Evolutionary conservation across 208 protist species (phyloP).

Genomic region (Lotmaria passim): DNA sequence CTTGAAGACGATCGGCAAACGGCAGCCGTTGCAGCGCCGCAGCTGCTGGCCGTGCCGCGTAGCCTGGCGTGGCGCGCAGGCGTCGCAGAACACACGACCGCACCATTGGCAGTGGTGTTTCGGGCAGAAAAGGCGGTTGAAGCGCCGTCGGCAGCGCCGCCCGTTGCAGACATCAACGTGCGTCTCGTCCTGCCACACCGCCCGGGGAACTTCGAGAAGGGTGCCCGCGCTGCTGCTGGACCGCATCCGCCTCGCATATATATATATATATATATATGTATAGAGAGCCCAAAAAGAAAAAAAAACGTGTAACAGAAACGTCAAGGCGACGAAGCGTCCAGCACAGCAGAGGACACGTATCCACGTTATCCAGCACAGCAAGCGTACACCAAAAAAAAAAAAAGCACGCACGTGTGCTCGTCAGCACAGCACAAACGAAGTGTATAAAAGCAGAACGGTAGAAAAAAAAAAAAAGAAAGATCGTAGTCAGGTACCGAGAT

Average conservation of each 20-base stretch:
- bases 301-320: too few species aligned
- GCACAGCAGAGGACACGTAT: too few species aligned
- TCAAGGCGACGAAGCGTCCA: too few species aligned
- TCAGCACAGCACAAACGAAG: too few species aligned
- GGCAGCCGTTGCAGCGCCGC: constrained; percentile 68
- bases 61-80: constrained; percentile 51
- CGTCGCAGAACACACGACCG: constrained; percentile 73
- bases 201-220: constrained; percentile 43
- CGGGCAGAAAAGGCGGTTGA: constrained; percentile 40
- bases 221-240: constrained; percentile 4
- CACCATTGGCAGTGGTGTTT: constrained; percentile 88
- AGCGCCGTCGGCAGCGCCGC: constrained; percentile 36
- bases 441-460: too few species aligned
- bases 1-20: constrained; percentile 64
- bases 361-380: too few species aligned
- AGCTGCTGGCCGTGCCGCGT: constrained; percentile 17
- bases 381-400: too few species aligned
- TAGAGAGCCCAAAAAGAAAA: constrained; percentile 11
- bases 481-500: too few species aligned
- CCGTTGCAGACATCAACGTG: constrained; percentile 27
- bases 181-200: constrained; percentile 53
- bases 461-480: too few species aligned
- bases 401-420: too few species aligned
- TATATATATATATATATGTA: too few species aligned
- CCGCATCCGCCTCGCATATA: constrained; percentile 15